phyloP scores from a whole-genome alignment of 164 flowering plant species.

The Tetracentron sinense region DNA sequence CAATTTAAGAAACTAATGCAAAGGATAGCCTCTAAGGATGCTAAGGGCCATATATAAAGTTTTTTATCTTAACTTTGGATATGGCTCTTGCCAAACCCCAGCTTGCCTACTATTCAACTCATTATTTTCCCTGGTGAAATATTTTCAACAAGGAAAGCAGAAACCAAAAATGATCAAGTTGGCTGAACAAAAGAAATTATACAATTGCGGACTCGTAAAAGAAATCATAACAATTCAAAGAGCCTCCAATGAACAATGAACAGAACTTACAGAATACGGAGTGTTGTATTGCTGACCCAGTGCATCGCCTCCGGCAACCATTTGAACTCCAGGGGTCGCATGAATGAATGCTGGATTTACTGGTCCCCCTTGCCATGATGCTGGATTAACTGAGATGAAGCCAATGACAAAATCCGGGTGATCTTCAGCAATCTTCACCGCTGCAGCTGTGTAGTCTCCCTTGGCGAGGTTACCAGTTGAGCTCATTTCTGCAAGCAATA shows the following conservation, averaged over 20 bases:
- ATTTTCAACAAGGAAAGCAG: not conserved
- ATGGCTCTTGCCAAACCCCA: no score
- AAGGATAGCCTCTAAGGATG: no score
- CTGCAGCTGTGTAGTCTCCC: conserved; percentile 96
- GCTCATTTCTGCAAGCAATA: conserved; percentile 98
- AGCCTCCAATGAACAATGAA: not conserved
- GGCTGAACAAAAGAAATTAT: not conserved
- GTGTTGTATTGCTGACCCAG: conserved; percentile 96
- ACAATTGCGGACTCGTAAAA: not conserved
- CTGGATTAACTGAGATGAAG: conserved; percentile 95
- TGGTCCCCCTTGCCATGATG: conserved; percentile 83
- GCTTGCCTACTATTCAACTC: no score
- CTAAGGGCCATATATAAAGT: no score
- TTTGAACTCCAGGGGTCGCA: conserved; percentile 82
- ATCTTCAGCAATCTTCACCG: conserved; percentile 79
- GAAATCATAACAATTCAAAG: not conserved
- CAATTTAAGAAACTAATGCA: no score
- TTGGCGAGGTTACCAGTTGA: conserved; percentile 92
- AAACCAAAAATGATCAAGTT: no score
- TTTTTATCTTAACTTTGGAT: no score
- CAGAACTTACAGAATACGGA: conserved; percentile 73
- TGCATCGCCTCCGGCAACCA: conserved; percentile 89
- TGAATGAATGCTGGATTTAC: conserved; percentile 76
- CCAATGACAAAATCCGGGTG: conserved; percentile 97
- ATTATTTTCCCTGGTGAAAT: no score